Conservation (phyloP, 2,329 filamentous ascomycete genomes). For the Aspergillus pseudoterreus region DNA sequence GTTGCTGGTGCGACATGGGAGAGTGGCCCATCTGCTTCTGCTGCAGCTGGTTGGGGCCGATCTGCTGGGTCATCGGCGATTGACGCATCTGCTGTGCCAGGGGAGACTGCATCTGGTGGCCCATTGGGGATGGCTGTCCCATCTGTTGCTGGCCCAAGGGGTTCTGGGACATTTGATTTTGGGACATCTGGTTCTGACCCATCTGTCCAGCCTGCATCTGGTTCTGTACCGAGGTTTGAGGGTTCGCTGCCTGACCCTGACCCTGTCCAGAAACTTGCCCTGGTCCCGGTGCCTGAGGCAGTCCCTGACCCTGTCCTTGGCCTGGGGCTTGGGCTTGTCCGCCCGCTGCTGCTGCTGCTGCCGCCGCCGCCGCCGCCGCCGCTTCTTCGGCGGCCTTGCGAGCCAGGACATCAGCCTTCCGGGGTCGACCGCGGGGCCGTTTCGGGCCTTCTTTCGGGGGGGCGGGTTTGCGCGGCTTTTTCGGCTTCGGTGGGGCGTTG, state of each 20-base stretch:
- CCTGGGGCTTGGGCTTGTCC: background rate
- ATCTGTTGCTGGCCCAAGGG: background rate
- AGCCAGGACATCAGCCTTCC: conserved; percentile 30
- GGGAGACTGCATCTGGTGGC: background rate
- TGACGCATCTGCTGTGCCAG: background rate
- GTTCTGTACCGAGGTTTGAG: conserved; percentile 1
- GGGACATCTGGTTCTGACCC: background rate
- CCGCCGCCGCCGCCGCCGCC: conserved; percentile 7
- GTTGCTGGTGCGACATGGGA: background rate
- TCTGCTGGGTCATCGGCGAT: background rate
- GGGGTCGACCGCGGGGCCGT: conserved; percentile 31
- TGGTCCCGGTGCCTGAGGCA: background rate
- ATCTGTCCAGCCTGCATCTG: background rate
- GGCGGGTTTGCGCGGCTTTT: conserved; percentile 15
- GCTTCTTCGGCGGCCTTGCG: conserved; percentile 8
- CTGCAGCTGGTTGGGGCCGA: background rate
- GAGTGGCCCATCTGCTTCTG: background rate
- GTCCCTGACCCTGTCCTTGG: background rate
- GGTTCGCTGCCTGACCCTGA: conserved; percentile 4
- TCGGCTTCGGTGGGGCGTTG: conserved; percentile 17
- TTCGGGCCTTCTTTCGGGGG: conserved; percentile 24
- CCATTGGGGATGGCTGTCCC: background rate
- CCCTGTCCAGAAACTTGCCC: conserved; percentile 3
- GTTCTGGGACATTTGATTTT: background rate
- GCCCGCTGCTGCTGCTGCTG: background rate